These are phyloP conservation scores for Fraxinus latifolia DNA, from an alignment of 305 asterid species.

Conservation along the genomic window DNA sequence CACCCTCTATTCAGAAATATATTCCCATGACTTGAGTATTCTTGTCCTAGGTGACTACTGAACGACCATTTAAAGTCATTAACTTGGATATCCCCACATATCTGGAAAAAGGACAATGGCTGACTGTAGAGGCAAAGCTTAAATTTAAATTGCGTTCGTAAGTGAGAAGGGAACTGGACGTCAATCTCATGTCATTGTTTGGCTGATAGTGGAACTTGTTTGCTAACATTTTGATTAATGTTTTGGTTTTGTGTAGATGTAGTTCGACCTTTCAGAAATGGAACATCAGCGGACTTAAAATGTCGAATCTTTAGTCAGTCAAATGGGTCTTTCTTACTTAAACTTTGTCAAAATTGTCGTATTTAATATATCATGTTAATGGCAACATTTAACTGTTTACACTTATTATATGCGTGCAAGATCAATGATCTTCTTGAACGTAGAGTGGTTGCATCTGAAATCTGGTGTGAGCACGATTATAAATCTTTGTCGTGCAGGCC, in stretches of 20 bases:
- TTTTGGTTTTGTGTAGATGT: neutral
- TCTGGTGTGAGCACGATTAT: conserved; percentile 17
- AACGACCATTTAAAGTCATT: neutral
- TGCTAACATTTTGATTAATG: neutral
- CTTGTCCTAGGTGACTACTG: neutral
- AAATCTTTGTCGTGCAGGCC: neutral
- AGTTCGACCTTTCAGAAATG: neutral
- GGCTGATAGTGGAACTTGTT: neutral
- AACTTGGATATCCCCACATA: neutral
- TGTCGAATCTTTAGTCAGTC: neutral
- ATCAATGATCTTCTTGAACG: conserved; percentile 5
- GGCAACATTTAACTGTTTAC: neutral
- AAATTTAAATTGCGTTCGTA: neutral
- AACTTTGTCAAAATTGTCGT: neutral
- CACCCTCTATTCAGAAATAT: neutral
- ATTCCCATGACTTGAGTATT: neutral
- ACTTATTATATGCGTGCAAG: neutral
- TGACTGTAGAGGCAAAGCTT: neutral
- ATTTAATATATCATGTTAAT: neutral
- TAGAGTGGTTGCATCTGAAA: conserved; percentile 13
- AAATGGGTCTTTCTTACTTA: neutral
- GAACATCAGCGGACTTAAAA: neutral
- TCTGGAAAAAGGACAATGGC: neutral
- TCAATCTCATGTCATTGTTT: neutral
- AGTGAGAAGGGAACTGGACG: neutral